Evolutionary conservation across 371 early-diverging fungal genomes (phyloP).

Genomic region (Haplosporangium sp.): DNA sequence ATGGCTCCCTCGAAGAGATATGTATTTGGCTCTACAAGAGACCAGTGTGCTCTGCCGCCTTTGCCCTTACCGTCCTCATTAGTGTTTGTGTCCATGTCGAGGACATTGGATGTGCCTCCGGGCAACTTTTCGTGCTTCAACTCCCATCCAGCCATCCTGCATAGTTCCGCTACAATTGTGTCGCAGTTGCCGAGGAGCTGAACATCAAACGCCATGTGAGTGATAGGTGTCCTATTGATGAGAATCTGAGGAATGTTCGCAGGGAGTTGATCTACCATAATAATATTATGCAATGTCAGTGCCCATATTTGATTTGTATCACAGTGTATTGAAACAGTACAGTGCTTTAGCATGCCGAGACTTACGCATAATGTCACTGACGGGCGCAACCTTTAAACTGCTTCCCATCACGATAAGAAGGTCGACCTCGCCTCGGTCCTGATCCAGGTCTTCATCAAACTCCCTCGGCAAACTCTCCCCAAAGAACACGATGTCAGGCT

Average conservation of each 20-base stretch:
- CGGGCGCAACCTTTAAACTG: conserved; percentile 95
- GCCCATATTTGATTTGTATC: background rate
- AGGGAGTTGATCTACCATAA: conserved; percentile 72
- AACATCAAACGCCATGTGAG: conserved; percentile 88
- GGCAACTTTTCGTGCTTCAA: conserved; percentile 64
- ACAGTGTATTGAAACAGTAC: background rate
- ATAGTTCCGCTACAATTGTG: conserved; percentile 83
- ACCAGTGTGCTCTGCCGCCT: conserved; percentile 33
- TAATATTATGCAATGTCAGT: background rate
- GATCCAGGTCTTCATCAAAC: conserved; percentile 77
- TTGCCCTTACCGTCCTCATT: conserved; percentile 37
- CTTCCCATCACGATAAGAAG: conserved; percentile 95
- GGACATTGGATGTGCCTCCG: conserved; percentile 57
- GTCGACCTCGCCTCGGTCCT: conserved; percentile 83
- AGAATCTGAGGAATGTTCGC: conserved; percentile 88
- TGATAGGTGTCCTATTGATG: conserved; percentile 91
- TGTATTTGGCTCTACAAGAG: conserved; percentile 51
- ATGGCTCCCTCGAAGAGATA: conserved; percentile 57
- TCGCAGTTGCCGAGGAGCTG: conserved; percentile 92
- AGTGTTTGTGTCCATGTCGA: conserved; percentile 38
- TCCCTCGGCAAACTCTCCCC: conserved; percentile 88
- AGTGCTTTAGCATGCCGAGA: background rate
- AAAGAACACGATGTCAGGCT: conserved; percentile 91
- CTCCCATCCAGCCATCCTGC: conserved; percentile 81
- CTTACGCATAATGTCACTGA: conserved; percentile 87